phyloP scores from a whole-genome alignment of 129 eudicot genomes.

The Helianthus annuus region HanXRQr2.0-SUNRISE NC_035446.2:169865915-169866414 shows the following conservation, averaged over 20 bases:
- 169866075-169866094: conserved; percentile 87
- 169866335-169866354: conserved; percentile 94
- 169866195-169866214: conserved; percentile 58
- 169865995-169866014: conserved; percentile 71
- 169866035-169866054: conserved; percentile 91
- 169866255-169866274: conserved; percentile 94
- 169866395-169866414: conserved; percentile 83
- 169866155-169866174: conserved; percentile 72
- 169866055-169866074: conserved; percentile 93
- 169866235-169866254: conserved; percentile 97
- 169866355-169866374: conserved; percentile 94
- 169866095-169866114: conserved; percentile 83
- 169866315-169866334: conserved; percentile 91
- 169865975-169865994: conserved; percentile 68
- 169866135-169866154: conserved; percentile 86
- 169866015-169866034: conserved; percentile 75
- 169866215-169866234: conserved; percentile 90
- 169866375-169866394: conserved; percentile 77
- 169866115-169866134: conserved; percentile 95
- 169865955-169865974: background rate
- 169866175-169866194: conserved; percentile 65
- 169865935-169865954: background rate
- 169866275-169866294: conserved; percentile 76
- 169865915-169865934: no score
- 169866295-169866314: conserved; percentile 91